Conservation (phyloP, 495 filamentous ascomycete genomes). For the Endocarpon pusillum region DNA sequence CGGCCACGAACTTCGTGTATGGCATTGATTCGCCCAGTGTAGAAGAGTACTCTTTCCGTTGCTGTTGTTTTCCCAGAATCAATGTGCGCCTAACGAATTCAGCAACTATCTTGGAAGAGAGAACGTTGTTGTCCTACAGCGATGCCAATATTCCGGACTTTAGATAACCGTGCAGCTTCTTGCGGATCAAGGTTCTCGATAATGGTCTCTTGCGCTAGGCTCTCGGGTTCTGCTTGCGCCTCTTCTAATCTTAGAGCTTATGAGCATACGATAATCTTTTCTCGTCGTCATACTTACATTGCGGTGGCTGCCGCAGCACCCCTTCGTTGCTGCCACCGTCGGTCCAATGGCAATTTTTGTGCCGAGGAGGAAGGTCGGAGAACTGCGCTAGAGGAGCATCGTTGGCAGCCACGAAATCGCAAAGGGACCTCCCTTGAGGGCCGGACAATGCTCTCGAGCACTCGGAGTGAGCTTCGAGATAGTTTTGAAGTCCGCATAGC, state of each 20-base stretch:
- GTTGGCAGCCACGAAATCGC: no score
- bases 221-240: slow-evolving; percentile 39
- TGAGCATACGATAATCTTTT: slow-evolving; percentile 1
- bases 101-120: neutral
- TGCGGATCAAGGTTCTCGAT: slow-evolving; percentile 56
- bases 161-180: slow-evolving; percentile 58
- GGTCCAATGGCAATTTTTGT: slow-evolving; percentile 7
- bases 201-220: slow-evolving; percentile 47
- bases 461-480: no score
- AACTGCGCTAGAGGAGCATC: no score
- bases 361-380: no score
- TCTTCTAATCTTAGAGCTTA: slow-evolving; percentile 47
- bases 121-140: slow-evolving; percentile 40
- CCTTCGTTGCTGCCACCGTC: slow-evolving; percentile 17
- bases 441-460: no score
- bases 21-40: slow-evolving; percentile 88
- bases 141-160: slow-evolving; percentile 93
- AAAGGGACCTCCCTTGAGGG: no score
- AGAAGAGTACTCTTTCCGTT: slow-evolving; percentile 95
- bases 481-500: no score
- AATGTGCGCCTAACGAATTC: slow-evolving; percentile 63
- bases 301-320: slow-evolving; percentile 22
- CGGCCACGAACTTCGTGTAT: slow-evolving; percentile 97
- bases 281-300: slow-evolving; percentile 20
- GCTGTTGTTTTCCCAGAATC: slow-evolving; percentile 97